phyloP scores from a whole-genome alignment of 208 protist genomes.

The Trichomonas vaginalis region DNA sequence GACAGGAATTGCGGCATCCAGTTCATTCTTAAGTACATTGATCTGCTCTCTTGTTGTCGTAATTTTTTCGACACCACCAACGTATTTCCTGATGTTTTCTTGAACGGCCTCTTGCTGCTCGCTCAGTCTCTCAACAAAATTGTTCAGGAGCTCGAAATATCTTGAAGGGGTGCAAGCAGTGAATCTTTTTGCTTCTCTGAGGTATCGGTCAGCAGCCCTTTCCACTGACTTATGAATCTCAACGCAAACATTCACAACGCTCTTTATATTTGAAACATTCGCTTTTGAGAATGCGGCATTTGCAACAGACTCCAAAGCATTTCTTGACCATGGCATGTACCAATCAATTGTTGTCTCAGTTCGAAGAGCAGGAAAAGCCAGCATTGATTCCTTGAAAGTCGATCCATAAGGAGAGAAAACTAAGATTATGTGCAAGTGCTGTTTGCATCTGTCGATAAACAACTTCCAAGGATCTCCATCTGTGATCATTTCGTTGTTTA shows the following conservation, averaged over 20 bases:
- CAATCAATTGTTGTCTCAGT: conserved; percentile 92
- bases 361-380: conserved; percentile 86
- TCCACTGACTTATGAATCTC: conserved; percentile 59
- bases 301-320: conserved; percentile 76
- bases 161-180: conserved; percentile 94
- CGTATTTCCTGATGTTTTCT: not conserved
- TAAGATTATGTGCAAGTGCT: conserved; percentile 79
- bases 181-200: conserved; percentile 69
- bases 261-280: conserved; percentile 34
- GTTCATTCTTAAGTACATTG: not conserved
- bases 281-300: conserved; percentile 56
- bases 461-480: conserved; percentile 71
- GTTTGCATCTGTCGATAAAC: conserved; percentile 74
- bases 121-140: conserved; percentile 76
- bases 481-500: conserved; percentile 52
- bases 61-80: not conserved
- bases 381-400: conserved; percentile 71
- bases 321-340: conserved; percentile 84
- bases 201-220: conserved; percentile 68
- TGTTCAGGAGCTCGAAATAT: conserved; percentile 88
- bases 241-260: conserved; percentile 27
- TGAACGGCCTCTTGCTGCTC: conserved; percentile 59
- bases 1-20: not conserved
- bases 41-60: not conserved
- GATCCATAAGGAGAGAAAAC: conserved; percentile 84